These are phyloP conservation scores for Elaphomyces granulatus DNA, from an alignment of 495 filamentous ascomycete species.

Conservation along the genomic window DNA sequence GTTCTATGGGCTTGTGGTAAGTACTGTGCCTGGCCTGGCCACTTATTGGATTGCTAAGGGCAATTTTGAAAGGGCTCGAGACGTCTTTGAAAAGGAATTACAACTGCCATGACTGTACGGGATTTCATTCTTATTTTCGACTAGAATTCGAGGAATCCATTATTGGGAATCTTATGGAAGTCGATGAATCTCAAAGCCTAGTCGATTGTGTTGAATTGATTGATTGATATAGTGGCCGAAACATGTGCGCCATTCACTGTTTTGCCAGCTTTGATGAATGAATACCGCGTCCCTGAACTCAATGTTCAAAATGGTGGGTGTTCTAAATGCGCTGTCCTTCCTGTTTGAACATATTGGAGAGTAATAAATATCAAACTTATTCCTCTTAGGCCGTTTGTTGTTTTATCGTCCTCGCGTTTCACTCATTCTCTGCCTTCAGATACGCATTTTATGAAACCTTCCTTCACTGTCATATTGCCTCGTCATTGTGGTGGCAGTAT, in stretches of 20 bases:
- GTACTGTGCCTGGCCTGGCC: constrained; percentile 54
- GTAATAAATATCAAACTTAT: too few relatives aligned
- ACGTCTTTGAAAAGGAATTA: constrained; percentile 96
- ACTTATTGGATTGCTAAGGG: constrained; percentile 95
- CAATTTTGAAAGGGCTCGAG: constrained; percentile 79
- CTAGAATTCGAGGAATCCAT: constrained; percentile 94
- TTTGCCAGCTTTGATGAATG: constrained; percentile 98
- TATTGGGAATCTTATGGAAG: constrained; percentile 85
- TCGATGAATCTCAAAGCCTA: too few relatives aligned
- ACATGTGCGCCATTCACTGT: constrained; percentile 99
- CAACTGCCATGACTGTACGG: constrained; percentile 97
- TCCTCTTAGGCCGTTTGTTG: constrained; percentile 25
- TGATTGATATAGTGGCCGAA: constrained; percentile 99
- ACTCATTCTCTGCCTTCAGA: constrained; percentile 60
- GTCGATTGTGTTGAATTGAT: too few relatives aligned
- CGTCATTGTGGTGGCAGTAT: constrained; percentile 48
- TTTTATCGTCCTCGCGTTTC: constrained; percentile 43
- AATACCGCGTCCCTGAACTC: constrained; percentile 94
- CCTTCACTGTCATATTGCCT: constrained; percentile 62
- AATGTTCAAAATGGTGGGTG: constrained; percentile 99
- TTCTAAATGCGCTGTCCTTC: constrained; percentile 93
- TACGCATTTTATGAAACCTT: constrained; percentile 97
- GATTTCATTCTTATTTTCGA: constrained; percentile 97
- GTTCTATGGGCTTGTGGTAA: constrained; percentile 38
- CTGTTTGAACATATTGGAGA: constrained; percentile 98